Conservation (phyloP, 176 grass and related monocot genomes). For the Phragmites australis region DNA sequence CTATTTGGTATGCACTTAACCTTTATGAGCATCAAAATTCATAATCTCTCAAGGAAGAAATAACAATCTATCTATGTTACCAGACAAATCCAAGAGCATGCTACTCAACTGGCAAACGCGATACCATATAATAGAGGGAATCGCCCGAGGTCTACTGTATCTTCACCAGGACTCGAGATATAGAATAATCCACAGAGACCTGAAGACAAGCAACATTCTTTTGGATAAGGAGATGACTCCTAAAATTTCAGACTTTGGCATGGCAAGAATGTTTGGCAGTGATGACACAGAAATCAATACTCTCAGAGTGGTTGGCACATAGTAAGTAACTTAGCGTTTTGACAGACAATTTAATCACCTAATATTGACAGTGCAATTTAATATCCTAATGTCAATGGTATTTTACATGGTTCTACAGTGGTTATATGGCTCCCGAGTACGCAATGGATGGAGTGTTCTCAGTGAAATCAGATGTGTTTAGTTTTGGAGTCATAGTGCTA, state of each 20-base stretch:
- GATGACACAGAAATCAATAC: conserved; percentile 61
- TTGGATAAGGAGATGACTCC: conserved; percentile 73
- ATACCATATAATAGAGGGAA: conserved; percentile 68
- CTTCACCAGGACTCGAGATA: conserved; percentile 83
- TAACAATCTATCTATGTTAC: conserved; percentile 4
- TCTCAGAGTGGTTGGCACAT: conserved; percentile 70
- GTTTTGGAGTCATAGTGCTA: conserved; percentile 62
- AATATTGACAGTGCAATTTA: background rate
- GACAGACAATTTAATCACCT: background rate
- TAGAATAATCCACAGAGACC: conserved; percentile 76
- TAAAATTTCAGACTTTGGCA: conserved; percentile 85
- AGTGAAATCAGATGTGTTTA: conserved; percentile 74
- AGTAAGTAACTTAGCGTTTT: conserved; percentile 48
- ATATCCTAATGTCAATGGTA: background rate
- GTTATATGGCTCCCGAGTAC: conserved; percentile 69
- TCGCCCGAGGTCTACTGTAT: conserved; percentile 69
- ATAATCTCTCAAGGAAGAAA: background rate
- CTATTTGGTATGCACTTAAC: conserved; percentile 52
- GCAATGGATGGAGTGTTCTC: conserved; percentile 72
- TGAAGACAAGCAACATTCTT: conserved; percentile 80
- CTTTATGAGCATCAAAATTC: background rate
- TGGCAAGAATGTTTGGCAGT: conserved; percentile 69
- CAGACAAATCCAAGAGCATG: conserved; percentile 54
- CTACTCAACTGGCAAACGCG: conserved; percentile 63
- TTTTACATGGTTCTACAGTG: conserved; percentile 26